Conservation (phyloP, 768 basidiomycete genomes). For the Boletus sp. region DNA sequence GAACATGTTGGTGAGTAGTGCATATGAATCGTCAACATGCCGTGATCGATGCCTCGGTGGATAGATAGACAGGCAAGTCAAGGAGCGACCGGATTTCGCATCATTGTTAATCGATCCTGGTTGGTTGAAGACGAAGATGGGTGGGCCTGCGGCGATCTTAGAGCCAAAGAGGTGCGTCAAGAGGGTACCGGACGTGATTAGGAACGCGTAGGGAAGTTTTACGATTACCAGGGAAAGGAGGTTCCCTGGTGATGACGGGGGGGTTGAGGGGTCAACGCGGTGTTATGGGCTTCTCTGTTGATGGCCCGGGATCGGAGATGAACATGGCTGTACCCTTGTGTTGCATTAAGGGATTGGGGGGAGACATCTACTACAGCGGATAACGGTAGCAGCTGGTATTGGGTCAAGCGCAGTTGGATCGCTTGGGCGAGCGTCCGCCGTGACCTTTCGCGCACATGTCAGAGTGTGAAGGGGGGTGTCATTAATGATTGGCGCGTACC, state of each 20-base stretch:
- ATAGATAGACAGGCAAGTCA: background rate
- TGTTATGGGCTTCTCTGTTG: background rate
- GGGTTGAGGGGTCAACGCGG: background rate
- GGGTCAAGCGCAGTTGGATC: background rate
- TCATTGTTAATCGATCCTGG: slow-evolving; percentile 88
- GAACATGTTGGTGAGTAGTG: slow-evolving; percentile 6
- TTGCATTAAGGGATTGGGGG: background rate
- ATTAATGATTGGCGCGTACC: slow-evolving; percentile 13
- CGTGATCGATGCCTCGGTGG: background rate
- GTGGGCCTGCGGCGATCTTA: slow-evolving; percentile 27
- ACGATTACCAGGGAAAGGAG: background rate
- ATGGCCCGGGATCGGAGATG: background rate
- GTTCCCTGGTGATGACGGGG: slow-evolving; percentile 1
- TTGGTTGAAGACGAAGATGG: slow-evolving; percentile 67
- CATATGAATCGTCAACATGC: background rate
- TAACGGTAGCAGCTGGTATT: background rate
- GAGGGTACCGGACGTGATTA: slow-evolving; percentile 10
- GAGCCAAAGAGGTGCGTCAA: slow-evolving; percentile 26
- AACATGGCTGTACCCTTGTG: background rate
- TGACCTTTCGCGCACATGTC: background rate
- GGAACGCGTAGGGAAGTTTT: slow-evolving; percentile 9
- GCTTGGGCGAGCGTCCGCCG: background rate
- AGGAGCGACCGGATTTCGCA: background rate
- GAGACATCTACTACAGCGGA: background rate
- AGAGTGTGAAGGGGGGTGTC: background rate